Evolutionary conservation across 2,329 filamentous ascomycete genomes (phyloP).

Genomic region (Neofusicoccum parvum): DNA sequence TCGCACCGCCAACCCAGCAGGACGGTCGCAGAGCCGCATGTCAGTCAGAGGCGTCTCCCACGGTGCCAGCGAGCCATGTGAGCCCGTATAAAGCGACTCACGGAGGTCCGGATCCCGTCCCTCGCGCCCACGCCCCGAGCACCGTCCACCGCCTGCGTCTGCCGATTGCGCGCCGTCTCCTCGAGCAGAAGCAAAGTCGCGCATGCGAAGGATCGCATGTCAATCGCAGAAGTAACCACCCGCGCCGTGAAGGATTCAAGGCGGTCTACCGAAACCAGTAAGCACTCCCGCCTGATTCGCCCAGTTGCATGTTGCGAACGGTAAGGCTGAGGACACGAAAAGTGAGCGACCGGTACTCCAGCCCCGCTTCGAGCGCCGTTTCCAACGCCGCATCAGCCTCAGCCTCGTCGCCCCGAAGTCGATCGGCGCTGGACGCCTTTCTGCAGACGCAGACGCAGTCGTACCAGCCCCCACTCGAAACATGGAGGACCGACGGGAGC

Average conservation of each 20-base stretch:
- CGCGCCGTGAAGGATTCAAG: slow-evolving; percentile 19
- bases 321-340: slow-evolving; percentile 16
- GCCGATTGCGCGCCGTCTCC: too few species aligned
- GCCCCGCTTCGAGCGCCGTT: neutral
- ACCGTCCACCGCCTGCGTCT: neutral
- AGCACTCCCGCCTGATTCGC: slow-evolving; percentile 19
- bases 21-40: slow-evolving; percentile 19
- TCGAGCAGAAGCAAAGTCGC: too few species aligned
- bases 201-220: neutral
- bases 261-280: slow-evolving; percentile 19
- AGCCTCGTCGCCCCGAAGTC: neutral
- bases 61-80: slow-evolving; percentile 12
- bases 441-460: slow-evolving; percentile 9
- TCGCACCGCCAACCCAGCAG: neutral
- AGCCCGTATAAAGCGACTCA: slow-evolving; percentile 17
- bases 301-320: neutral
- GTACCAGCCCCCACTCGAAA: slow-evolving; percentile 10
- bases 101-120: neutral
- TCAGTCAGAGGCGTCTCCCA: slow-evolving; percentile 13
- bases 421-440: slow-evolving; percentile 1
- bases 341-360: neutral
- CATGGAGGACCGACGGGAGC: neutral
- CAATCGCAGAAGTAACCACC: slow-evolving; percentile 6
- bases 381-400: slow-evolving; percentile 10
- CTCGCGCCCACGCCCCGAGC: neutral